Evolutionary conservation across 148 eudicot species (phyloP).

Genomic region (Persicaria maculosa): DNA sequence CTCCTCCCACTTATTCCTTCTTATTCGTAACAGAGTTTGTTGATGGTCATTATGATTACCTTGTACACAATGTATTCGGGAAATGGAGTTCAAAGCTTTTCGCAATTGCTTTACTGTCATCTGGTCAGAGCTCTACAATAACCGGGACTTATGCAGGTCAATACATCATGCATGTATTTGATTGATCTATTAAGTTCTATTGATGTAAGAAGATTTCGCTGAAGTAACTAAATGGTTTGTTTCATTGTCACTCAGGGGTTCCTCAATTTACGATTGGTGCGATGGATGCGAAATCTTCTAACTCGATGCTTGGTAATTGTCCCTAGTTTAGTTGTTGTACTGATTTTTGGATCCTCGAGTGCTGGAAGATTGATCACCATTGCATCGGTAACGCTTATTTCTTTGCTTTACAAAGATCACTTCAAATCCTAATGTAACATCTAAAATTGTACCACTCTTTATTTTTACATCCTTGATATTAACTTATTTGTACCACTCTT

Average conservation of each 20-base stretch:
- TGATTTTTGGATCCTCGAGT: slow-evolving; percentile 82
- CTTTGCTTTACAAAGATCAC: neutral
- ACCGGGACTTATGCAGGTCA: slow-evolving; percentile 99
- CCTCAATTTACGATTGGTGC: slow-evolving; percentile 74
- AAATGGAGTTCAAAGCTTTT: slow-evolving; percentile 96
- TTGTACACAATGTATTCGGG: slow-evolving; percentile 79
- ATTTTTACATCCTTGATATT: too few species aligned
- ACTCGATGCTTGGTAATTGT: slow-evolving; percentile 91
- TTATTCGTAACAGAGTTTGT: neutral
- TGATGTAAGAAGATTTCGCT: too few species aligned
- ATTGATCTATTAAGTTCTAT: neutral
- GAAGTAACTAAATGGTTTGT: neutral
- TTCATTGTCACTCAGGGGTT: slow-evolving; percentile 51
- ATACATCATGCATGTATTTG: slow-evolving; percentile 95
- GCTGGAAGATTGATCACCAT: slow-evolving; percentile 90
- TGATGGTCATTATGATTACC: neutral
- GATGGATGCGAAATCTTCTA: slow-evolving; percentile 81
- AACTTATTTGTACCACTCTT: too few species aligned
- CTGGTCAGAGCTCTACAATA: slow-evolving; percentile 99
- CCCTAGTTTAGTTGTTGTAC: slow-evolving; percentile 88
- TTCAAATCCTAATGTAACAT: neutral
- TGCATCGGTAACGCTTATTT: slow-evolving; percentile 61
- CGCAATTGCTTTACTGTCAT: slow-evolving; percentile 89
- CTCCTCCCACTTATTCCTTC: neutral
- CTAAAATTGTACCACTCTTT: slow-evolving; percentile 6